Evolutionary conservation across 2,329 filamentous ascomycete species (phyloP).

Genomic region (Alternaria sp.): DNA sequence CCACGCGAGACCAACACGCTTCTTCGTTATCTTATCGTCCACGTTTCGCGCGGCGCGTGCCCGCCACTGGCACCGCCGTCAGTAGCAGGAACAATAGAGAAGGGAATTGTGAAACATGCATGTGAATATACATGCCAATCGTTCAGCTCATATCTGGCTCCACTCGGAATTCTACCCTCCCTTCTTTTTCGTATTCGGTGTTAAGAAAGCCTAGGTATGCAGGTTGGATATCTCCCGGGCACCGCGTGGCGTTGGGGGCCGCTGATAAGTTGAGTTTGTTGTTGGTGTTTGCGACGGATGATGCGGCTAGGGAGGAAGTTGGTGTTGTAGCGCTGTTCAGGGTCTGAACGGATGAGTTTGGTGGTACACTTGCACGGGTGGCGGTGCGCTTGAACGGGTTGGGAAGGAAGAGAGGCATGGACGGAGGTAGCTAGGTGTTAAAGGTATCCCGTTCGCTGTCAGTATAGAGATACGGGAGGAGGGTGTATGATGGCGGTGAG

Average conservation of each 20-base stretch:
- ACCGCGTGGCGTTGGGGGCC: neutral
- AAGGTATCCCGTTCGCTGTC: neutral
- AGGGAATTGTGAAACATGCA: neutral
- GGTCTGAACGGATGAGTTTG: neutral
- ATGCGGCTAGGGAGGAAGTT: neutral
- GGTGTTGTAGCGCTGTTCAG: neutral
- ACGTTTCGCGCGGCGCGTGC: neutral
- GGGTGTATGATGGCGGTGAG: neutral
- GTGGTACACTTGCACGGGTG: neutral
- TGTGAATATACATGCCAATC: neutral
- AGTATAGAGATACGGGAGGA: neutral
- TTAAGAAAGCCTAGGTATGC: neutral
- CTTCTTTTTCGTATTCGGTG: neutral
- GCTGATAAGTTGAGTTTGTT: neutral
- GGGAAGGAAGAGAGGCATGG: neutral
- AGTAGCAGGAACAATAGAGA: neutral
- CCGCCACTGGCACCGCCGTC: neutral
- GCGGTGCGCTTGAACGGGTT: neutral
- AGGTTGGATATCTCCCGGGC: neutral
- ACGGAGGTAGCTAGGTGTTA: neutral
- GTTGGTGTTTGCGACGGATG: neutral
- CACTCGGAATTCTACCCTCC: neutral
- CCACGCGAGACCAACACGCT: neutral
- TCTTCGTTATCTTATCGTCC: neutral
- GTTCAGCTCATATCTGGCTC: neutral